A percentile compares a stretch with the other conserved stretches of the same genome.
Conservation (phyloP, 345 rosid species). For the Bruguiera gymnorhiza region DNA sequence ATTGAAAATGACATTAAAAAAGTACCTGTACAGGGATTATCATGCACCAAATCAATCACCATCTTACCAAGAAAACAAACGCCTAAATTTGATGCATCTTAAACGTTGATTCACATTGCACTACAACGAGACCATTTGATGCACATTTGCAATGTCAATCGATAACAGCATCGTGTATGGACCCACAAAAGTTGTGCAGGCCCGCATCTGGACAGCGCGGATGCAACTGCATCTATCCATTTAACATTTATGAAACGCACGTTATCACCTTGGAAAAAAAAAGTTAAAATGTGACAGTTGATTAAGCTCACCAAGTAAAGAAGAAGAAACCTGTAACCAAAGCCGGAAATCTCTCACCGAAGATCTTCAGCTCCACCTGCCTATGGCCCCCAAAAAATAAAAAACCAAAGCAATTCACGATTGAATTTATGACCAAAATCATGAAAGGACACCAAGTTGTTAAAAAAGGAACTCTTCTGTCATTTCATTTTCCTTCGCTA, state of each 20-base stretch:
- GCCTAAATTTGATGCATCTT: too few species aligned
- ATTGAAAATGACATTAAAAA: slow-evolving; percentile 94
- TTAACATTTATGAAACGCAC: neutral
- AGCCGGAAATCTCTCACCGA: slow-evolving; percentile 57
- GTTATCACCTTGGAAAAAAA: neutral
- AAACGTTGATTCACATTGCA: neutral
- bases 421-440: neutral
- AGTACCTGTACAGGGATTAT: slow-evolving; percentile 47
- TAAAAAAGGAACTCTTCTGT: too few species aligned
- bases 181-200: too few species aligned
- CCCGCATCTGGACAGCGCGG: too few species aligned
- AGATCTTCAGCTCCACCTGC: slow-evolving; percentile 38
- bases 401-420: neutral
- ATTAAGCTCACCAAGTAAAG: slow-evolving; percentile 79
- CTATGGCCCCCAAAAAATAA: slow-evolving; percentile 20
- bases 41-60: neutral
- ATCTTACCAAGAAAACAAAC: neutral
- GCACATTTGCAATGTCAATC: neutral
- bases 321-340: slow-evolving; percentile 91
- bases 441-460: too few species aligned
- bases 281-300: neutral
- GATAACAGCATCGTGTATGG: too few species aligned
- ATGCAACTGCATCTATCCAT: too few species aligned
- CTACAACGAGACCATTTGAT: neutral
- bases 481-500: neutral